Conservation (phyloP, 2,329 filamentous ascomycete genomes). For the Rhexocercosporidium sp. region DNA sequence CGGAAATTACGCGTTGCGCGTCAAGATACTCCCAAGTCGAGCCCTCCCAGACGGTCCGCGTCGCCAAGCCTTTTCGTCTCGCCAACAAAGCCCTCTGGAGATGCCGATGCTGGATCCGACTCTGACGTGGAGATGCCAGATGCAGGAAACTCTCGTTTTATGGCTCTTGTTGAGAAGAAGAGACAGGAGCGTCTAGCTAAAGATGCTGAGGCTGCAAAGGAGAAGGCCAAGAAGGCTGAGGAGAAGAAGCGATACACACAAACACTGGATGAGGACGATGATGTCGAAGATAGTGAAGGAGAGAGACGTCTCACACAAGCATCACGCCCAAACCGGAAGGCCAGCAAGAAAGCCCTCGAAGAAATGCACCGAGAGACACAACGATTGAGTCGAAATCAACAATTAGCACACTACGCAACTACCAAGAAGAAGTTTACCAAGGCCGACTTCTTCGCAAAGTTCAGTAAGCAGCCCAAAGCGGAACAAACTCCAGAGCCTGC, state of each 20-base stretch:
- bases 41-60: constrained; percentile 24
- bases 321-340: constrained; percentile 76
- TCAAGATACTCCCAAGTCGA: constrained; percentile 33
- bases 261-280: constrained; percentile 61
- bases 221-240: constrained; percentile 42
- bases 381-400: constrained; percentile 85
- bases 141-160: constrained; percentile 64
- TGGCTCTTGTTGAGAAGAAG: constrained; percentile 75
- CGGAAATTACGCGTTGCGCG: constrained; percentile 33
- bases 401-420: constrained; percentile 86
- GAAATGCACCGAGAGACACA: constrained; percentile 97
- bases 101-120: constrained; percentile 35
- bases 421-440: constrained; percentile 92
- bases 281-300: constrained; percentile 63
- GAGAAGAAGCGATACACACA: constrained; percentile 51
- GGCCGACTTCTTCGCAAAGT: constrained; percentile 79
- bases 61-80: constrained; percentile 51
- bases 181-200: constrained; percentile 71
- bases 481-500: constrained; percentile 40
- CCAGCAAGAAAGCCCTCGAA: constrained; percentile 91
- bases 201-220: constrained; percentile 63
- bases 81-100: constrained; percentile 39
- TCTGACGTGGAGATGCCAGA: constrained; percentile 51
- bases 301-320: constrained; percentile 72
- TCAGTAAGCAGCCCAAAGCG: constrained; percentile 68